Conservation (phyloP, 805 yeast species). For the Candida incommunis region DNA sequence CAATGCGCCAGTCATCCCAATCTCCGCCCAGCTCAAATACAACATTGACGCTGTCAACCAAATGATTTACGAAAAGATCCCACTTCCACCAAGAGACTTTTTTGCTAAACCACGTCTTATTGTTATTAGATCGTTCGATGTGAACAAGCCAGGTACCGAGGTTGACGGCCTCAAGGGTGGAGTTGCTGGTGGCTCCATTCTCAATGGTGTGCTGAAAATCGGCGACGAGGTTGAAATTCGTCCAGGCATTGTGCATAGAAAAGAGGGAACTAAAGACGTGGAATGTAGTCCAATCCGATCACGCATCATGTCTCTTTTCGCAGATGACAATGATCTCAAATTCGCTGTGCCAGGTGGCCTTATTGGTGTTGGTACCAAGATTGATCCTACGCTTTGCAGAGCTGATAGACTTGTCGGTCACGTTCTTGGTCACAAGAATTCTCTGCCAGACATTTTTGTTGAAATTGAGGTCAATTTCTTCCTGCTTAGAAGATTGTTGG, state of each 20-base stretch:
- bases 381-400: slow-evolving; percentile 97
- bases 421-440: slow-evolving; percentile 95
- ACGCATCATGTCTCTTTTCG: slow-evolving; percentile 83
- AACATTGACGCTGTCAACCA: slow-evolving; percentile 98
- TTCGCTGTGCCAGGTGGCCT: slow-evolving; percentile 99
- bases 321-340: slow-evolving; percentile 94
- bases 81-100: slow-evolving; percentile 94
- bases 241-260: slow-evolving; percentile 98
- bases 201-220: slow-evolving; percentile 90
- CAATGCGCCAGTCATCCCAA: slow-evolving; percentile 98
- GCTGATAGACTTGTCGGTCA: slow-evolving; percentile 99
- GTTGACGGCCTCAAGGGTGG: slow-evolving; percentile 97
- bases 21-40: slow-evolving; percentile 96
- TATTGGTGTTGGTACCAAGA: slow-evolving; percentile 98
- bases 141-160: slow-evolving; percentile 97
- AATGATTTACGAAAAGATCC: slow-evolving; percentile 86
- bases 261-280: slow-evolving; percentile 60
- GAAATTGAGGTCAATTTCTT: slow-evolving; percentile 97
- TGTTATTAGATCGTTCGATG: slow-evolving; percentile 97
- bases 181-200: slow-evolving; percentile 98
- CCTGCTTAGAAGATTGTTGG: slow-evolving; percentile 88
- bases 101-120: slow-evolving; percentile 86
- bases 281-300: slow-evolving; percentile 95
- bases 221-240: slow-evolving; percentile 98
- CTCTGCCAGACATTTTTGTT: slow-evolving; percentile 89